A percentile compares a stretch with the other conserved stretches of the same genome.
These are phyloP conservation scores for Penicillium sp. DNA, from an alignment of 2,329 filamentous ascomycete species.

Conservation along the genomic window DNA sequence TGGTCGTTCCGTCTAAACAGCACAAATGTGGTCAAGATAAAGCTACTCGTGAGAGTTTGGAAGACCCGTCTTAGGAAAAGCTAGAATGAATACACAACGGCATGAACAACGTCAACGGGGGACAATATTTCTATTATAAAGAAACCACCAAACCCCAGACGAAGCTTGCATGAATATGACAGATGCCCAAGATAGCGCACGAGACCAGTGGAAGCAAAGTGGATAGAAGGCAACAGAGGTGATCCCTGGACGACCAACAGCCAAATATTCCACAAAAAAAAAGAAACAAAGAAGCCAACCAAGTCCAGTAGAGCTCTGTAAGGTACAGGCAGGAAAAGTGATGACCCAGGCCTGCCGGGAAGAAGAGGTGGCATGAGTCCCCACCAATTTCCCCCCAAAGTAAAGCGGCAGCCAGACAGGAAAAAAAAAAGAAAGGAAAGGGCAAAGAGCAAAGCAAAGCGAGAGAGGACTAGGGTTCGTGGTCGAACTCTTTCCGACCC, in stretches of 20 bases:
- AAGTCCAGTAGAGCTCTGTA: slow-evolving; percentile 30
- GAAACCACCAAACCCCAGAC: slow-evolving; percentile 19
- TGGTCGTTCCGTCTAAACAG: background rate
- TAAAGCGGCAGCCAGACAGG: slow-evolving; percentile 19
- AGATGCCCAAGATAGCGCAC: slow-evolving; percentile 33
- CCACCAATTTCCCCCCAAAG: background rate
- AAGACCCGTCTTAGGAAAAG: slow-evolving; percentile 1
- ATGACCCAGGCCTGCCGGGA: slow-evolving; percentile 26
- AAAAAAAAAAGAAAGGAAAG: slow-evolving; percentile 27
- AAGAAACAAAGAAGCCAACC: slow-evolving; percentile 26
- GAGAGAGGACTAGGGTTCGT: slow-evolving; percentile 28
- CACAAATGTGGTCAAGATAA: background rate
- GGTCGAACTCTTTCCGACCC: slow-evolving; percentile 30
- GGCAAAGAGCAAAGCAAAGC: slow-evolving; percentile 10
- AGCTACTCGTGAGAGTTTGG: background rate
- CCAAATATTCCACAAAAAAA: slow-evolving; percentile 34
- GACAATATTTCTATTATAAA: slow-evolving; percentile 31
- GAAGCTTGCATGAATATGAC: slow-evolving; percentile 28
- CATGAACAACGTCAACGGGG: slow-evolving; percentile 24
- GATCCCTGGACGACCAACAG: slow-evolving; percentile 32
- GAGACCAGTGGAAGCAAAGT: slow-evolving; percentile 35
- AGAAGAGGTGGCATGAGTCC: slow-evolving; percentile 23
- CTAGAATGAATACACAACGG: background rate
- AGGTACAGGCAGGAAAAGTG: slow-evolving; percentile 29
- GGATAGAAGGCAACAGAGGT: slow-evolving; percentile 28